phyloP scores from a whole-genome alignment of 2,329 filamentous ascomycete species.

The Colletotrichum sp. region DNA sequence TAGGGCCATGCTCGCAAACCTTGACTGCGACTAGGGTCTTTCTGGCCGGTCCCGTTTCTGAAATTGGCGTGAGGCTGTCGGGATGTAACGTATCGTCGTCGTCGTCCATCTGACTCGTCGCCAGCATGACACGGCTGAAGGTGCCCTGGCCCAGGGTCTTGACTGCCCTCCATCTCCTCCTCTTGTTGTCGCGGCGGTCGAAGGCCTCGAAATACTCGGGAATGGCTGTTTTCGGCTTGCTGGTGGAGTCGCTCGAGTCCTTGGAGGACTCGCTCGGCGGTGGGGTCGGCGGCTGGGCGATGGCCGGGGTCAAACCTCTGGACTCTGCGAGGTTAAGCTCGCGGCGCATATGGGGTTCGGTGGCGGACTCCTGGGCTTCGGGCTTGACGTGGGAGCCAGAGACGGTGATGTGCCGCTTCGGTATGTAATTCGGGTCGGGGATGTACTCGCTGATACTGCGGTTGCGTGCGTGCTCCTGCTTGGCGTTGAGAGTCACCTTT shows the following conservation, averaged over 20 bases:
- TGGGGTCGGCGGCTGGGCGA: constrained; percentile 76
- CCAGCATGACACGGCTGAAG: constrained; percentile 92
- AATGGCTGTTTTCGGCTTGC: constrained; percentile 41
- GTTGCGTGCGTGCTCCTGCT: constrained; percentile 58
- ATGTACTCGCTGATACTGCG: constrained; percentile 89
- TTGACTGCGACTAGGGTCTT: constrained; percentile 92
- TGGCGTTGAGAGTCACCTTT: constrained; percentile 24
- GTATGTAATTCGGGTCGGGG: constrained; percentile 72
- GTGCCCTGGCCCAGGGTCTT: constrained; percentile 88
- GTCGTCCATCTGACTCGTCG: constrained; percentile 75
- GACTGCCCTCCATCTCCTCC: constrained; percentile 79
- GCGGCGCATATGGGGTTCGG: constrained; percentile 64
- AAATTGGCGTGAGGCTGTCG: constrained; percentile 44
- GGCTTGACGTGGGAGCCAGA: constrained; percentile 63
- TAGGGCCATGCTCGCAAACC: constrained; percentile 92
- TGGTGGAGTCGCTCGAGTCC: constrained; percentile 46
- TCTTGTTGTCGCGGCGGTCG: constrained; percentile 71
- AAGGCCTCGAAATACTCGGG: constrained; percentile 74
- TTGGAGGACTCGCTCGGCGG: constrained; percentile 77
- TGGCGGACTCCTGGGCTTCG: constrained; percentile 35
- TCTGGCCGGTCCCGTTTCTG: constrained; percentile 42
- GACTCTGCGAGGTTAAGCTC: constrained; percentile 83
- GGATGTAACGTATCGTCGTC: constrained; percentile 42
- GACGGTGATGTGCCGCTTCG: constrained; percentile 76
- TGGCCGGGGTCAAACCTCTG: constrained; percentile 69